These are phyloP conservation scores for Nemania sp. DNA, from an alignment of 2,329 filamentous ascomycete genomes.

Conservation along the genomic window DNA sequence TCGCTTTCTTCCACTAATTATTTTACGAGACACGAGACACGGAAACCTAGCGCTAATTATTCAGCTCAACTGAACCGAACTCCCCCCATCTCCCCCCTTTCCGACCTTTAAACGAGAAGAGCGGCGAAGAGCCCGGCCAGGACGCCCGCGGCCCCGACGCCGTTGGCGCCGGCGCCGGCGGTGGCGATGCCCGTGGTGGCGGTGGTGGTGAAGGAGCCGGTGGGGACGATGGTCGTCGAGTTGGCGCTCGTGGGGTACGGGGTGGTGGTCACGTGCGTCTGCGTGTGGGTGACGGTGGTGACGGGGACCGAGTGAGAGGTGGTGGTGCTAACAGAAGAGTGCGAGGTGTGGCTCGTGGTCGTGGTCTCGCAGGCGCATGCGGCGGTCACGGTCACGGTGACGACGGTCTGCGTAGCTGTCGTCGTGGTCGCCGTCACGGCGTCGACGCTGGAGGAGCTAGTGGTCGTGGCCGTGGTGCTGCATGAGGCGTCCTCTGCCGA, in stretches of 20 bases:
- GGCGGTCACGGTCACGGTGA: constrained; percentile 30
- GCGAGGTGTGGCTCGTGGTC: not conserved
- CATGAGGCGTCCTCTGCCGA: no score
- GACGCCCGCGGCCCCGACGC: constrained; percentile 30
- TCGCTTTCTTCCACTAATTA: no score
- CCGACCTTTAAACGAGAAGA: constrained; percentile 28
- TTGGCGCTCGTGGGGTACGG: constrained; percentile 25
- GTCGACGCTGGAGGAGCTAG: not conserved
- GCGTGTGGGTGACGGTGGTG: not conserved
- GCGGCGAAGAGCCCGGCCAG: constrained; percentile 33
- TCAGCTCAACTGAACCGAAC: no score
- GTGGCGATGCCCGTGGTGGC: constrained; percentile 27
- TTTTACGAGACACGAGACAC: no score
- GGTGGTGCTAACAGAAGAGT: not conserved
- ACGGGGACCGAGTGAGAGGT: not conserved
- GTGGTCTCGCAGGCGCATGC: constrained; percentile 18
- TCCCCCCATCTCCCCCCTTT: not conserved
- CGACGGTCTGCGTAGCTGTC: not conserved
- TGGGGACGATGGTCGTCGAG: constrained; percentile 27
- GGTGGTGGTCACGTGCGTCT: not conserved
- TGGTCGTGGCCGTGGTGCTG: not conserved
- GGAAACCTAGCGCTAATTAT: no score
- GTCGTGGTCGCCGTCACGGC: no score
- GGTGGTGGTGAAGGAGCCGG: constrained; percentile 21
- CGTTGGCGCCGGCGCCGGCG: constrained; percentile 27